Percentiles rank a stretch among this genome's conserved stretches.
Conservation (phyloP, 1,284 basidiomycete species). For the Meira nashicola region DNA sequence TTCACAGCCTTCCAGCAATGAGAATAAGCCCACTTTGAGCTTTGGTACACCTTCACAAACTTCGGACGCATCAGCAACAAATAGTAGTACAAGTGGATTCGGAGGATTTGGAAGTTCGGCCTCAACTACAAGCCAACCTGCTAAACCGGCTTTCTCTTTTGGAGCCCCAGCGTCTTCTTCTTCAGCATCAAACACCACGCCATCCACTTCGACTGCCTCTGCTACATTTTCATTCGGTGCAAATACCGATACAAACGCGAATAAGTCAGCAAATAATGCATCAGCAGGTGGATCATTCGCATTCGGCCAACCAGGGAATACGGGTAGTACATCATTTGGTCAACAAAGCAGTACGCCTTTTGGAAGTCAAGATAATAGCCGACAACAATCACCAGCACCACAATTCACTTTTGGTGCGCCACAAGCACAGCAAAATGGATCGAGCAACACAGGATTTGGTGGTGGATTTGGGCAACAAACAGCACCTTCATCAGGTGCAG, state of each 20-base stretch:
- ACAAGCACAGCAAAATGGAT: constrained; percentile 11
- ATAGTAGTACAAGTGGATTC: background rate
- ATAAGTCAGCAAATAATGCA: background rate
- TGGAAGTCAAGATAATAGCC: no score
- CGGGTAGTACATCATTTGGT: no score
- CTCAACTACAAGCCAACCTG: background rate
- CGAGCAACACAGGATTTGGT: constrained; percentile 12
- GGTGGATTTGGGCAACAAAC: background rate
- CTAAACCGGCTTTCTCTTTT: background rate
- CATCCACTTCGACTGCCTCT: no score
- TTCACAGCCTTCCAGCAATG: background rate
- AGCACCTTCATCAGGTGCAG: background rate
- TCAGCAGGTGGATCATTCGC: no score
- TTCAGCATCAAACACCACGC: background rate
- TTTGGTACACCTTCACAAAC: background rate
- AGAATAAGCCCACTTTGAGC: no score
- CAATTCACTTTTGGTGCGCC: constrained; percentile 5
- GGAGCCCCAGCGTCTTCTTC: background rate
- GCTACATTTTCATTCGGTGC: background rate
- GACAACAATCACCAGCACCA: background rate
- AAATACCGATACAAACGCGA: background rate
- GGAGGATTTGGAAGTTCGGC: background rate
- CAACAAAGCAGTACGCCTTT: no score
- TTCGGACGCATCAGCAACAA: background rate
- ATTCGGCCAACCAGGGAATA: no score